Evolutionary conservation across 805 yeast genomes (phyloP), one percentile per base, ranked within the genome.

Genomic region (Metschnikowia anglica): DNA sequence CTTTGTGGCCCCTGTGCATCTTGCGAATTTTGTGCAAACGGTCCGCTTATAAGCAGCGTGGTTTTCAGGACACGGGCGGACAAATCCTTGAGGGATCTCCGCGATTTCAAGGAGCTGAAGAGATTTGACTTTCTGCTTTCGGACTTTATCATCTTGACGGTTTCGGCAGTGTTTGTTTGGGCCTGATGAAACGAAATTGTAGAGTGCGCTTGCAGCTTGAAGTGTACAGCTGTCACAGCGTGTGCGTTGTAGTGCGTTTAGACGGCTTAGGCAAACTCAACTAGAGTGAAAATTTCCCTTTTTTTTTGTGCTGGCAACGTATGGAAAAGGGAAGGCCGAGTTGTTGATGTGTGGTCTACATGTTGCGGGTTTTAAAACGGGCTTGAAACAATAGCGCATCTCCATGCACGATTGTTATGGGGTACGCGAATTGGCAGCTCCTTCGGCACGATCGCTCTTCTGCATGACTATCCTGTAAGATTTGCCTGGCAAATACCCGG

Each of bases 91-190:
- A 39, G 32, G 11, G 50, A 46, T 28, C 39, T 26, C 15, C 50
- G 46, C n/a, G 43, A 35, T 34, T 35, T 43, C 23, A 46, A 43
- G 9, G 47, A 25, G 29, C 40, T 39, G 37, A 46, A 46, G 13
- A 46, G 34, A 13, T 36, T 36, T 21, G 50, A 43, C 29, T 31
- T 46, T 43, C 47, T 46, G 40, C 35, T 37, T 33, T 42, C 46
- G 33, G 46, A 32, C 29, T 37, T 42, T 23, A 37, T 31, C 46
- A 42, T 42, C 7, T 16, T 18, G 24, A 11, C 13, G 26, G 34
- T 31, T 12, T 31, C 7, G 30, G 23, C 18, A 7, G 33, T 16
- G 33, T 13, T 16, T 27, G 10, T 27, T 7, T 10, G 30, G 10
- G 30, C 15, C 15, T 8, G 31, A 19, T 32, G n/a, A n/a, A n/a